Evolutionary conservation across 2,329 filamentous ascomycete genomes (phyloP).

Genomic region (Gyromitra esculenta): DNA sequence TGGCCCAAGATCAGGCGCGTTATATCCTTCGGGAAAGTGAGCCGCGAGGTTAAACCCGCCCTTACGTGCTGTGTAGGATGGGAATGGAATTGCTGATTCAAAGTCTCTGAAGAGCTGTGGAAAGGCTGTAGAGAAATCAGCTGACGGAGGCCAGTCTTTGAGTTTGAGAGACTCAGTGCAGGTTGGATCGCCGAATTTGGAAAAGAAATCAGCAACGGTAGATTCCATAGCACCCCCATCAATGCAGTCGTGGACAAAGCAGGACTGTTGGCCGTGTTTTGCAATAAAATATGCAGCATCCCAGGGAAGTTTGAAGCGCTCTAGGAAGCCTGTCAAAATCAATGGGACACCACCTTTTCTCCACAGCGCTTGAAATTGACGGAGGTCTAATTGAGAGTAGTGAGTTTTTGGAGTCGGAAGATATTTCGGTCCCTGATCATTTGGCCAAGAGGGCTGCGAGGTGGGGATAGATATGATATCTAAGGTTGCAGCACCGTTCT

Average conservation of each 20-base stretch:
- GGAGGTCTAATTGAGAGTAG: slow-evolving; percentile 42
- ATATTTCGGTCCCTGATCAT: slow-evolving; percentile 45
- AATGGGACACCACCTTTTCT: slow-evolving; percentile 55
- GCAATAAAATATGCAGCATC: slow-evolving; percentile 56
- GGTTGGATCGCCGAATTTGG: slow-evolving; percentile 49
- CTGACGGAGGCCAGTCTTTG: slow-evolving; percentile 58
- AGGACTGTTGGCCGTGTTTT: slow-evolving; percentile 55
- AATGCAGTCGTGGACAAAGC: slow-evolving; percentile 55
- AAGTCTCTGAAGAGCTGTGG: slow-evolving; percentile 58
- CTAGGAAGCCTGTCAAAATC: slow-evolving; percentile 55
- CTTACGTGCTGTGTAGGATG: slow-evolving; percentile 55
- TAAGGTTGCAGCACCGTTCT: slow-evolving; percentile 20
- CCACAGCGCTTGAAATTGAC: slow-evolving; percentile 56
- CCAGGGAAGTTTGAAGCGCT: slow-evolving; percentile 57
- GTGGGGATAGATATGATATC: slow-evolving; percentile 38
- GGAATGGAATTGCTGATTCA: slow-evolving; percentile 57
- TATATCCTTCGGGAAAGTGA: slow-evolving; percentile 54
- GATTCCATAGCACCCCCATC: slow-evolving; percentile 39
- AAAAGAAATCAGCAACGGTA: slow-evolving; percentile 56
- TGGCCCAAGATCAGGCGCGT: slow-evolving; percentile 57
- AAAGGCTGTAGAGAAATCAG: slow-evolving; percentile 56
- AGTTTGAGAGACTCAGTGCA: slow-evolving; percentile 41
- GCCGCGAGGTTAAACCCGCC: slow-evolving; percentile 56
- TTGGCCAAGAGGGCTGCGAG: slow-evolving; percentile 17
- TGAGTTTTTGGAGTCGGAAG: slow-evolving; percentile 53